These are phyloP conservation scores for Orobanche coerulescens DNA, from an alignment of 257 asterid genomes.

Conservation along the genomic window DNA sequence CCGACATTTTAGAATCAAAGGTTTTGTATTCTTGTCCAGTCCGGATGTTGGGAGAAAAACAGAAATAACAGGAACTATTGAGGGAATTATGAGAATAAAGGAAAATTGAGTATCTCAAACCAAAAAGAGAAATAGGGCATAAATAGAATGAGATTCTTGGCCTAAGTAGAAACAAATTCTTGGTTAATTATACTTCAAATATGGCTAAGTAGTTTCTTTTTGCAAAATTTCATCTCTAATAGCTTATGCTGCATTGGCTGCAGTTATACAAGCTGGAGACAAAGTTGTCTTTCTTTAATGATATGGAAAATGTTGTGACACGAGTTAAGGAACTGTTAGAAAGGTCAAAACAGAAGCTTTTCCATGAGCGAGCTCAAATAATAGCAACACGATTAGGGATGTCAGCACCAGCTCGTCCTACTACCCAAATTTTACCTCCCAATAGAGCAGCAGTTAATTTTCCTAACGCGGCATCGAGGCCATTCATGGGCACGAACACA, in stretches of 20 bases:
- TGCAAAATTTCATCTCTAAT: too few species aligned
- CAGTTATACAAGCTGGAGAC: conserved; percentile 90
- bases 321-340: conserved; percentile 83
- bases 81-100: too few species aligned
- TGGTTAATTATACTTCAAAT: too few species aligned
- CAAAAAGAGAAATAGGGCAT: too few species aligned
- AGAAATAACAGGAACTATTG: too few species aligned
- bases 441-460: conserved; percentile 47
- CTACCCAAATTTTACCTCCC: conserved; percentile 42
- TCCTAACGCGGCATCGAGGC: conserved; percentile 48
- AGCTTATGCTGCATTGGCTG: conserved; percentile 26
- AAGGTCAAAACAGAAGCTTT: conserved; percentile 79
- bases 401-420: conserved; percentile 52
- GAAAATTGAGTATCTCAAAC: too few species aligned
- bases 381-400: conserved; percentile 70
- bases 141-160: too few species aligned
- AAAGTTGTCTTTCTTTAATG: conserved; percentile 72
- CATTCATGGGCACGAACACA: conserved; percentile 49
- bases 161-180: too few species aligned
- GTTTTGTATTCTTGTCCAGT: too few species aligned
- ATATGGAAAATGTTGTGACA: conserved; percentile 66
- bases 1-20: too few species aligned
- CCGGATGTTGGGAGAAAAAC: too few species aligned
- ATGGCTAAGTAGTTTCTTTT: too few species aligned
- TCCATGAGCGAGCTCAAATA: conserved; percentile 85